Base-by-base conservation (phyloP, 2,329 filamentous ascomycete genomes). In the Coniochaeta ligniaria region DNA sequence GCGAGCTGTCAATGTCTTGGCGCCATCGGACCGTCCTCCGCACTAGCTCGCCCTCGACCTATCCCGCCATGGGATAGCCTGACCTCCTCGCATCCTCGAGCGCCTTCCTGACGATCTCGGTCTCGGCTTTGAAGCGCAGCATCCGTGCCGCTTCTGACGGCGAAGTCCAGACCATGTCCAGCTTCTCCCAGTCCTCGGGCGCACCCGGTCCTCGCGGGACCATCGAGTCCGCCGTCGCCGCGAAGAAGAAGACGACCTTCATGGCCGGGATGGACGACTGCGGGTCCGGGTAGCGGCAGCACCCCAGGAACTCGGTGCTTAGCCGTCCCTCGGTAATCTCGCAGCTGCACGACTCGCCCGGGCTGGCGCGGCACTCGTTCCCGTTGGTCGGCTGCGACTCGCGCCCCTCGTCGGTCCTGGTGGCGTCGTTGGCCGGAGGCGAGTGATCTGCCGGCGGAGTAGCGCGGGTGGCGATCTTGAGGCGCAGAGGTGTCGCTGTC, bases 401-500 rank as follows among this genome's bases (percentile, higher is more conserved):
- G 22, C 11, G 28, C 24, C 22, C 26, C 16, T 36, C 55, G 31
- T 56, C 50, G 59, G 61, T 33, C 43, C 60, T 59, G 38, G 36
- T 28, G 8, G 47, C 31, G 35, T 35, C 57, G 26, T 60, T 28
- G 17, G 24, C 31, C 8, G 36, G 17, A 11, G 52, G 55, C 26
- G 9, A 43, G 41, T 45, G 35, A 24, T 58, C 56, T 41, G 61
- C 60, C 11, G 72, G 69, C 26, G 66, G 66, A 8, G 78, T 80
- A 8, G 78, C 76, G 58, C 78, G 73, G 16, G 79, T 81, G 45
- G 72, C 69, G 61, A 79, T 73, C 47, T 68, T 71, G 60, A 81
- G 71, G 11, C 70, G 67, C 35, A 80, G 63, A 0, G 76, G 71
- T 14, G 63, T 65, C 36, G 75, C 74, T 6, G 60, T 66, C n/a